These are phyloP conservation scores for Posidonia australis DNA, from an alignment of 106 monocot species.

Conservation along the genomic window DNA sequence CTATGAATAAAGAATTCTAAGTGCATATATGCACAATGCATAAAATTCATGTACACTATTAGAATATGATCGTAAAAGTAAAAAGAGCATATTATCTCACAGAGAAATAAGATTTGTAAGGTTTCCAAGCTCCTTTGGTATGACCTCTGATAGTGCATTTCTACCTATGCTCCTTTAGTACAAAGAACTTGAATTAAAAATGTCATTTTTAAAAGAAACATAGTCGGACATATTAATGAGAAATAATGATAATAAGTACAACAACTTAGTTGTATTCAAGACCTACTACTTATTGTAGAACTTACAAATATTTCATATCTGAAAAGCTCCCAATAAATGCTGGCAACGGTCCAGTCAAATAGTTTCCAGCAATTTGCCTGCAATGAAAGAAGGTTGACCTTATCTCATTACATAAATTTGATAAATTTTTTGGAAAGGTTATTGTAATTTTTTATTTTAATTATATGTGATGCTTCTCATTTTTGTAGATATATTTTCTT, in stretches of 20 bases:
- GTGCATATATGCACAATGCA: neutral
- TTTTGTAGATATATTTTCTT: too few species aligned
- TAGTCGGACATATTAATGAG: too few species aligned
- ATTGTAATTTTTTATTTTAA: too few species aligned
- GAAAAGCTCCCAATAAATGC: conserved; percentile 16
- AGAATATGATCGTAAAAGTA: neutral
- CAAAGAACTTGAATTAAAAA: neutral
- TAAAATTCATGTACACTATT: neutral
- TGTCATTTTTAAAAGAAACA: neutral
- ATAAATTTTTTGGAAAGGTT: too few species aligned
- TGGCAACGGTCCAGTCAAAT: conserved; percentile 12
- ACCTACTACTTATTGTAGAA: neutral
- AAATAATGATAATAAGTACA: too few species aligned
- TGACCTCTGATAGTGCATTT: neutral
- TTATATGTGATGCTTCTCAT: too few species aligned
- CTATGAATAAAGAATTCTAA: neutral
- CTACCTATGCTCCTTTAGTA: neutral
- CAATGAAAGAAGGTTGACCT: neutral
- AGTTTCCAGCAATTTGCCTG: conserved; percentile 14
- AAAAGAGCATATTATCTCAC: neutral
- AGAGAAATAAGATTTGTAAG: neutral
- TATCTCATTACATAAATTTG: neutral
- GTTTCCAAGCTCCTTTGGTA: conserved; percentile 2
- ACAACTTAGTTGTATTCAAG: too few species aligned
- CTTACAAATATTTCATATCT: conserved; percentile 13